Base-by-base conservation (phyloP, 805 yeast genomes). In the Monosporozyma solicola region DNA sequence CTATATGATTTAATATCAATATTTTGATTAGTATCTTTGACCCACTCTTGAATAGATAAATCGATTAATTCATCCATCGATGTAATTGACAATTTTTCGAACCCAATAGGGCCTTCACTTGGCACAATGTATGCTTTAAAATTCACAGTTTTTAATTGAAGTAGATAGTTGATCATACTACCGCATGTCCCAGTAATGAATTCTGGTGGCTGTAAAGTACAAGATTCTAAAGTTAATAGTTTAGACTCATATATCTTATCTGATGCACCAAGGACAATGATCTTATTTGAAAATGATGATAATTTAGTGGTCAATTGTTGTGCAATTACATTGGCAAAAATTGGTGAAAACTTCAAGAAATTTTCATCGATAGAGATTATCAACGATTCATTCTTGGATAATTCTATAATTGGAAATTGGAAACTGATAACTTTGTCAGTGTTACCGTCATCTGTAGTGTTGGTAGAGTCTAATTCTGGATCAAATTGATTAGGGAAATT, bases 51-150 rank as follows among this genome's bases (percentile, higher is more conserved):
- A 6, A 51, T 50, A 16, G 60, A 57, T 16, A 54, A 24, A 45
- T 59, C 63, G 47, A 65, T 59, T 48, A 68, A 45, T n/a, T 61
- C 59, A 32, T 65, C 62, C 60, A 69, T 63, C 3, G 62, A 53
- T 2, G 53, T 56, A 24, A 59, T 29, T 3, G 65, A 75, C 9
- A 80, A 64, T 58, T 78, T 81, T 57, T 82, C 86, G 62, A 71
- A 80, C 2, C 84, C 85, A 2, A 76, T 71, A 22, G 79, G 82
- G 5, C 87, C 87, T 65, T 82, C 87, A 44, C 85, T 75, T 55
- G 81, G 80, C 47, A 66, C 55, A 51, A 65, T 39, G 53, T 57
- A 8, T 35, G 63, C 55, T 43, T 52, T 33, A 55, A 59, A 53
- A 3, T 54, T 48, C 24, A 54, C 39, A n/a, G 57, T 9, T 22